Conservation (phyloP, 116 monocot species). For the Phalaenopsis hybrid region DNA sequence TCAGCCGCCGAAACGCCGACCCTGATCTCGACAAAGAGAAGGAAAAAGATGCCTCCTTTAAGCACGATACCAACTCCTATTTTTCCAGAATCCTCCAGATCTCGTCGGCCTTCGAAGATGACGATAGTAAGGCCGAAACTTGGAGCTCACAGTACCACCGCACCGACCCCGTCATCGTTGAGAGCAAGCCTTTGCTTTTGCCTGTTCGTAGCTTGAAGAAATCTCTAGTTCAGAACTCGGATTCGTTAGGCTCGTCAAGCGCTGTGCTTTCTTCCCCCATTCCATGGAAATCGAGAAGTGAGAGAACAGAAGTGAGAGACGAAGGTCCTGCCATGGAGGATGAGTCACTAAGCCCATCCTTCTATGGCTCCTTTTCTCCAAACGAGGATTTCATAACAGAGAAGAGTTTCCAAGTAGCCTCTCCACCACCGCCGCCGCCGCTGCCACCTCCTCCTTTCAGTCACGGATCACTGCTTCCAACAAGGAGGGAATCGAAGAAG, state of each 20-base stretch:
- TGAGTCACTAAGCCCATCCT: slow-evolving; percentile 12
- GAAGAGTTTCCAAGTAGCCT: slow-evolving; percentile 15
- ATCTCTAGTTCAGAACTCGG: slow-evolving; percentile 10
- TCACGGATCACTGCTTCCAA: slow-evolving; percentile 2
- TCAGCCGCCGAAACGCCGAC: slow-evolving; percentile 50
- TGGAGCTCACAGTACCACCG: slow-evolving; percentile 47
- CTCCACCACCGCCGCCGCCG: slow-evolving; percentile 26
- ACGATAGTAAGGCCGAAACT: slow-evolving; percentile 22
- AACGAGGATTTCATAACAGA: slow-evolving; percentile 20
- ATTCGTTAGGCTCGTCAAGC: slow-evolving; percentile 3
- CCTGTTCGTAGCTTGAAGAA: slow-evolving; percentile 50
- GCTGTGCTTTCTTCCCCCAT: slow-evolving; percentile 47
- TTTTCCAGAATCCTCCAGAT: slow-evolving; percentile 44
- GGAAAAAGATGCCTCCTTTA: slow-evolving; percentile 13
- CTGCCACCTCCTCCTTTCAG: slow-evolving; percentile 14
- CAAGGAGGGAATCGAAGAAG: slow-evolving; percentile 15
- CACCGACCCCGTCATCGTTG: slow-evolving; percentile 33
- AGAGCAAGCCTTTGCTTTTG: slow-evolving; percentile 33
- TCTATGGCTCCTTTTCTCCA: slow-evolving; percentile 10
- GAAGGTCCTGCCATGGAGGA: neutral
- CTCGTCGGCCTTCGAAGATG: slow-evolving; percentile 33
- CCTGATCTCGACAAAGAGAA: slow-evolving; percentile 20
- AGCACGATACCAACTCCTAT: slow-evolving; percentile 26
- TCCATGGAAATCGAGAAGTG: slow-evolving; percentile 60
- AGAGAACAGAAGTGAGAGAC: slow-evolving; percentile 17